Conservation (phyloP, 2,329 filamentous ascomycete species). For the Pseudogymnoascus sp. region DNA sequence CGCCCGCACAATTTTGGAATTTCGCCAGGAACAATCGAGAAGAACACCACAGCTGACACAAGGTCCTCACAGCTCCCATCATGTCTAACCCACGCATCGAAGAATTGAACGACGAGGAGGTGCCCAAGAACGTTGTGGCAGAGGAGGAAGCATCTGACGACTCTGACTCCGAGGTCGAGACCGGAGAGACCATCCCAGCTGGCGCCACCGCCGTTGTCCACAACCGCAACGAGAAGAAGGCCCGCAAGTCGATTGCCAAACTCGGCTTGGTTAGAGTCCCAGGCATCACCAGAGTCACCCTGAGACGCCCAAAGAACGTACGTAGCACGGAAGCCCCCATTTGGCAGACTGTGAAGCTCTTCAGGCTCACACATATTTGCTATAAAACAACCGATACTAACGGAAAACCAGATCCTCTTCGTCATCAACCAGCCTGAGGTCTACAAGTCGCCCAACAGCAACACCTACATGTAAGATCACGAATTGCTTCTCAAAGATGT, state of each 20-base stretch:
- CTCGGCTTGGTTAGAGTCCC: conserved; percentile 91
- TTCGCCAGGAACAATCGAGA: neutral
- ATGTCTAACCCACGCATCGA: conserved; percentile 99
- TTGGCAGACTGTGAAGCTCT: conserved; percentile 11
- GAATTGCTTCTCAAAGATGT: neutral
- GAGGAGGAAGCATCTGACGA: conserved; percentile 61
- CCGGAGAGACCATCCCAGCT: conserved; percentile 58
- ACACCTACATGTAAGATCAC: conserved; percentile 91
- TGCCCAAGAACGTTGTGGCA: conserved; percentile 69
- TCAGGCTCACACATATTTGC: neutral
- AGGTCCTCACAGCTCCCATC: conserved; percentile 37
- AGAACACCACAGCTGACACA: conserved; percentile 16
- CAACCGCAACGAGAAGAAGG: conserved; percentile 99
- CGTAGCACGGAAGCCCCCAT: conserved; percentile 37
- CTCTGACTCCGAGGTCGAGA: conserved; percentile 71
- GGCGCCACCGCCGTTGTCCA: conserved; percentile 86
- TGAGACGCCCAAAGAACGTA: conserved; percentile 98
- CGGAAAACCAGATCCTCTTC: conserved; percentile 71
- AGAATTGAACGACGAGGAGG: conserved; percentile 91
- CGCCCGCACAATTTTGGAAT: conserved; percentile 3
- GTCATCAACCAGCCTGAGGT: conserved; percentile 99
- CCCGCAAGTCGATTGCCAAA: conserved; percentile 98
- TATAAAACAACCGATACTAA: neutral
- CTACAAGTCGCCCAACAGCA: conserved; percentile 98
- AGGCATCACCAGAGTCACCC: conserved; percentile 95